These are phyloP conservation scores for Trichoderma sp. DNA, from an alignment of 2,329 filamentous ascomycete species.

Conservation along the genomic window DNA sequence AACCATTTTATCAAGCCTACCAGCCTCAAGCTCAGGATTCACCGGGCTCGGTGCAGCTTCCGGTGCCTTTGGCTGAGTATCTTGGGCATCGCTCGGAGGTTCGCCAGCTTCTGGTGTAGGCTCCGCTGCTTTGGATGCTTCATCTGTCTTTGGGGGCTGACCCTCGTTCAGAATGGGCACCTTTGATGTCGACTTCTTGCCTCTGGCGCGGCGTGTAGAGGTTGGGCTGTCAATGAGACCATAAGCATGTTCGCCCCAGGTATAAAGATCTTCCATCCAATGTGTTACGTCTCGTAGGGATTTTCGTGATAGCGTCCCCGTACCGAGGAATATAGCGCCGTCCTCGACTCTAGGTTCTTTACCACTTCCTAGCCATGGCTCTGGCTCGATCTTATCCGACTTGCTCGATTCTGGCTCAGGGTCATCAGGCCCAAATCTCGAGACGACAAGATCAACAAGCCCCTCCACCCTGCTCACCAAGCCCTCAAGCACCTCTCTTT, in stretches of 20 bases:
- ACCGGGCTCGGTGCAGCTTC: not conserved
- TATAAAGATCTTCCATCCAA: slow-evolving; percentile 89
- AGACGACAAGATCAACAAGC: slow-evolving; percentile 83
- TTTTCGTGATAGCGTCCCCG: slow-evolving; percentile 68
- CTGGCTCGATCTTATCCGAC: slow-evolving; percentile 23
- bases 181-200: slow-evolving; percentile 33
- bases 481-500: slow-evolving; percentile 91
- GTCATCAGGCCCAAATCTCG: slow-evolving; percentile 69
- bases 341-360: slow-evolving; percentile 69
- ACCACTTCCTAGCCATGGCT: slow-evolving; percentile 73
- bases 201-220: slow-evolving; percentile 58
- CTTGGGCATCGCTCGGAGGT: not conserved
- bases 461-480: slow-evolving; percentile 78
- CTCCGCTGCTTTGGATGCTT: not conserved
- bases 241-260: slow-evolving; percentile 80
- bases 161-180: slow-evolving; percentile 15
- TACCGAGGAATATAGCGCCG: slow-evolving; percentile 82
- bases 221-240: slow-evolving; percentile 79
- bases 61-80: not conserved
- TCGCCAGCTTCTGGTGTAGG: not conserved
- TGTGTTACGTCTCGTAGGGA: slow-evolving; percentile 73
- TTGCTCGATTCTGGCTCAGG: slow-evolving; percentile 31
- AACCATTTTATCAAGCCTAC: slow-evolving; percentile 54
- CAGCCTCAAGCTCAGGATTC: not conserved
- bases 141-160: slow-evolving; percentile 1